Base-by-base conservation (phyloP, 1,139 yeast genomes). In the Cylindricascospora bacillispora region DNA sequence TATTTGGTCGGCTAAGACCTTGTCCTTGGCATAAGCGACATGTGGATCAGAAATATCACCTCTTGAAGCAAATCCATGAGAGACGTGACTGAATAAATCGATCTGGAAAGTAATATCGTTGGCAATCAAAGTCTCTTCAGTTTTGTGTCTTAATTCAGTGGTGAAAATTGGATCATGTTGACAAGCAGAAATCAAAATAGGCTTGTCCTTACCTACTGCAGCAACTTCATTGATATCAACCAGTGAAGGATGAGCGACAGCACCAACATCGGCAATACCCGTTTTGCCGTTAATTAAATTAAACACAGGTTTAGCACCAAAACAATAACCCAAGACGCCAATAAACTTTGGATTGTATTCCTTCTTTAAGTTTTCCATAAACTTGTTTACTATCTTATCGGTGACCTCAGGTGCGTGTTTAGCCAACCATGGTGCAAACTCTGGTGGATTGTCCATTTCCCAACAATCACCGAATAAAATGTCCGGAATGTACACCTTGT, bases 191-290 rank as follows among this genome's bases (percentile, higher is more conserved):
- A 83, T 73, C 37, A 73, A 39, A 17, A 83, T 27, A 16, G 94
- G 93, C 39, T 65, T 69, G 28, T 47, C 53, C 27, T 34, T 35
- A 7, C 45, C 43, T 38, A 82, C 54, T 3, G 62, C 69, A 28
- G 62, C 67, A 30, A 81, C 64, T 43, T 79, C 92, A 17, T 73
- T 83, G 18, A 67, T 63, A 6, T 65, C 35, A 20, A 80, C 75
- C 36, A 74, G 64, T 1, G 92, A 75, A 9, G 95, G 95, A 54
- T 85, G 95, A 10, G 86, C 89, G 35, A 69, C 53, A 6, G 86
- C 92, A 42, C 69, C 83, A 19, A 65, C 78, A 36, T 73, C 67
- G 10, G 60, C 58, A 10, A 56, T 42, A 14, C 75, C 76, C 15
- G 49, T 59, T 12, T 55, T 53, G 2, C 68, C 57, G 27, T 34